These are phyloP conservation scores for Patellifolia procumbens DNA, from an alignment of 179 eudicot species.

Conservation along the genomic window DNA sequence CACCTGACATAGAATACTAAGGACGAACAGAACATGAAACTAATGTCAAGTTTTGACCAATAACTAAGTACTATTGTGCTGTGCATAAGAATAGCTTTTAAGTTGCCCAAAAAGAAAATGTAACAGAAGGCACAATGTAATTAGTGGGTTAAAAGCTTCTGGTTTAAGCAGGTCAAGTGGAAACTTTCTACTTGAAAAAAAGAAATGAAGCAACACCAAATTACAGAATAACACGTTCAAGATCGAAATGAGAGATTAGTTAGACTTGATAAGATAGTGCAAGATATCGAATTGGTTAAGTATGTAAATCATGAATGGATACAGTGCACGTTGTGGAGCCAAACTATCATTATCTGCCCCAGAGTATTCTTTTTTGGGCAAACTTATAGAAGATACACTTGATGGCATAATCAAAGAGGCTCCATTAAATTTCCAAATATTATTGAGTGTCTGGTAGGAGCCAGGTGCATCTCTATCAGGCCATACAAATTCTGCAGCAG, in stretches of 20 bases:
- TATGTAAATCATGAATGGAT: constrained; percentile 44
- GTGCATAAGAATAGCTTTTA: not conserved
- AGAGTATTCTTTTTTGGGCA: constrained; percentile 33
- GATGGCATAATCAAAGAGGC: constrained; percentile 46
- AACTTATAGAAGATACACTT: constrained; percentile 60
- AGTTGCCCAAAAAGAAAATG: not conserved
- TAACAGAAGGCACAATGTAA: not conserved
- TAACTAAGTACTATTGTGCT: not conserved
- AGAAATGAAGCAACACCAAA: not conserved
- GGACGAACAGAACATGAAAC: too few species aligned
- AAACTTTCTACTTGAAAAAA: not conserved
- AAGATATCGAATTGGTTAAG: not conserved
- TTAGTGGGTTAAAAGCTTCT: not conserved
- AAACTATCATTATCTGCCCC: constrained; percentile 32
- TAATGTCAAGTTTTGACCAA: constrained; percentile 1
- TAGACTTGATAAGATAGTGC: not conserved
- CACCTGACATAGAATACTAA: too few species aligned
- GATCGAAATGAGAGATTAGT: not conserved
- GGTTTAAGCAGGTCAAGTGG: not conserved
- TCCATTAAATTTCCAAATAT: constrained; percentile 46
- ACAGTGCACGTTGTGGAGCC: constrained; percentile 52
- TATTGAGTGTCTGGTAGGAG: constrained; percentile 22
- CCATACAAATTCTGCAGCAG: constrained; percentile 52
- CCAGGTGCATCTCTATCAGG: constrained; percentile 38
- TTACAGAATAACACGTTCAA: not conserved